A percentile compares a stretch with the other conserved stretches of the same genome.
These are phyloP conservation scores for Leccinum subgranulosum DNA, from an alignment of 768 basidiomycete species.

Conservation along the genomic window DNA sequence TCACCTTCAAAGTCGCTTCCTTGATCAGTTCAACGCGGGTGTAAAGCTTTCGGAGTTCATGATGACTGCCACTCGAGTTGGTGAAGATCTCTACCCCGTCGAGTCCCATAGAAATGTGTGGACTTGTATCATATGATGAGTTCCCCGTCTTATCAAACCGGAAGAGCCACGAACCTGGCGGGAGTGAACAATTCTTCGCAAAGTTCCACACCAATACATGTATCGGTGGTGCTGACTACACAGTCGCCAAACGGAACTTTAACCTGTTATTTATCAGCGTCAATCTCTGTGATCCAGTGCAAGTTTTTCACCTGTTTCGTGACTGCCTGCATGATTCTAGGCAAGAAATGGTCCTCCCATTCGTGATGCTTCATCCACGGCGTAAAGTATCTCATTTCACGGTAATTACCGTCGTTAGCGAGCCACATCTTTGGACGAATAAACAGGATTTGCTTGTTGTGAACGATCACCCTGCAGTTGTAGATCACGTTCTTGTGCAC, in stretches of 20 bases:
- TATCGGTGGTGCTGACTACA: slow-evolving; percentile 89
- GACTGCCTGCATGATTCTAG: slow-evolving; percentile 81
- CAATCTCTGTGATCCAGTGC: background rate
- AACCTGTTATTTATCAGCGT: slow-evolving; percentile 39
- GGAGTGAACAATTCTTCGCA: slow-evolving; percentile 99
- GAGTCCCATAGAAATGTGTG: slow-evolving; percentile 96
- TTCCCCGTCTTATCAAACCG: background rate
- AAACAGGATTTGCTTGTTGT: slow-evolving; percentile 82
- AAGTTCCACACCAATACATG: slow-evolving; percentile 94
- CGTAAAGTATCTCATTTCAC: slow-evolving; percentile 80
- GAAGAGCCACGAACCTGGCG: slow-evolving; percentile 56
- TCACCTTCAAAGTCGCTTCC: slow-evolving; percentile 92
- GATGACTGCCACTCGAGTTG: slow-evolving; percentile 97
- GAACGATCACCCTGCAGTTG: slow-evolving; percentile 90
- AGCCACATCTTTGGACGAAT: slow-evolving; percentile 99
- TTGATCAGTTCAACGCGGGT: slow-evolving; percentile 91
- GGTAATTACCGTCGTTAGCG: slow-evolving; percentile 97
- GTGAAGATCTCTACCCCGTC: slow-evolving; percentile 99
- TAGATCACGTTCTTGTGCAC: slow-evolving; percentile 98
- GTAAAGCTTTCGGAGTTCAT: slow-evolving; percentile 95
- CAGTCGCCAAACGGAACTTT: slow-evolving; percentile 97
- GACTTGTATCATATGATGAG: slow-evolving; percentile 45
- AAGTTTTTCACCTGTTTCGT: slow-evolving; percentile 71
- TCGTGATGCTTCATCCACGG: slow-evolving; percentile 91
- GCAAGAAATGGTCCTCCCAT: slow-evolving; percentile 90